These are phyloP conservation scores for Monocercomonoides exilis DNA, from an alignment of 78 protist genomes.

Conservation along the genomic window DNA sequence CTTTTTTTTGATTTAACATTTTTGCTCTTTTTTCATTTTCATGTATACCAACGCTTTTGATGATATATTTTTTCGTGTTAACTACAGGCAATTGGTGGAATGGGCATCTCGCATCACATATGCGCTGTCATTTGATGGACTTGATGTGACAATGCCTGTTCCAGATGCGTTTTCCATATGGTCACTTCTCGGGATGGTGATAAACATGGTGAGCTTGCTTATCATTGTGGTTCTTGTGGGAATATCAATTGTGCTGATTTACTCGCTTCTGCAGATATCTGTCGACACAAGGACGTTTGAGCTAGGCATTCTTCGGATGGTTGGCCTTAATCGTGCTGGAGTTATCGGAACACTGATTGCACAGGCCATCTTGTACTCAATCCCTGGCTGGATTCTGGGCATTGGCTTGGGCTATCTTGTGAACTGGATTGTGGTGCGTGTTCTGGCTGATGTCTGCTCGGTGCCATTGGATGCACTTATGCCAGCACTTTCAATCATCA, in stretches of 20 bases:
- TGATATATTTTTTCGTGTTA: too few relatives aligned
- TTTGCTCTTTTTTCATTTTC: too few relatives aligned
- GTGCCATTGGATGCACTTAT: neutral
- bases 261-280: constrained; percentile 70
- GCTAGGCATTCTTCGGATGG: constrained; percentile 73
- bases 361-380: constrained; percentile 56
- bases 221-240: constrained; percentile 51
- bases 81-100: too few relatives aligned
- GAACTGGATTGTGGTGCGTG: neutral
- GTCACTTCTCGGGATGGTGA: neutral
- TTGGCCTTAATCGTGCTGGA: constrained; percentile 45
- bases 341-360: constrained; percentile 52
- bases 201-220: constrained; percentile 6
- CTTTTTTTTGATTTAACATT: too few relatives aligned
- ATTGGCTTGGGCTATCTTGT: constrained; percentile 35
- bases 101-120: neutral
- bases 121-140: neutral
- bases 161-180: neutral
- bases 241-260: constrained; percentile 65
- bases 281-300: constrained; percentile 82
- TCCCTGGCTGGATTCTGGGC: constrained; percentile 78
- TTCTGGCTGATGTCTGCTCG: neutral
- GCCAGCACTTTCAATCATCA: neutral
- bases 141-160: neutral
- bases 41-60: too few relatives aligned